phyloP scores from a whole-genome alignment of 805 yeast species.

The Metschnikowia colocasiae region DNA sequence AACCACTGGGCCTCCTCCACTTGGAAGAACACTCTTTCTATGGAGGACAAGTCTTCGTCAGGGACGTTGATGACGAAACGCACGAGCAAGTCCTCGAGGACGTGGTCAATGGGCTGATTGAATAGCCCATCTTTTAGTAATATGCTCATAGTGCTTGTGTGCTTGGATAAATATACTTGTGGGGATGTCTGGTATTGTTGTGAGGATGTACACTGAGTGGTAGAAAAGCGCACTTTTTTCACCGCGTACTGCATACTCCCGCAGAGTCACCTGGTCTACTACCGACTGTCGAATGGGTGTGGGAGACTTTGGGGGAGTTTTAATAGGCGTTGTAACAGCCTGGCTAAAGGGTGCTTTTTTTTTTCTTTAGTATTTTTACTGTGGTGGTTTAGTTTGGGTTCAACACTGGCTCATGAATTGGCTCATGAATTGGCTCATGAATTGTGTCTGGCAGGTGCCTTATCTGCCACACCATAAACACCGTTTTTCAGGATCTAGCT shows the following conservation, averaged over 20 bases:
- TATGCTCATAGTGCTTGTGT: slow-evolving; percentile 47
- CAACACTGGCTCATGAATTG: too few relatives aligned
- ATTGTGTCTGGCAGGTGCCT: too few relatives aligned
- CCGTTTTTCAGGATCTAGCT: too few relatives aligned
- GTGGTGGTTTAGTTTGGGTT: too few relatives aligned
- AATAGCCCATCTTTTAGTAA: slow-evolving; percentile 54
- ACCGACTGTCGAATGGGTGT: neutral
- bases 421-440: too few relatives aligned
- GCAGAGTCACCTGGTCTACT: neutral
- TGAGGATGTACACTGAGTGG: neutral
- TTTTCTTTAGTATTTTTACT: too few relatives aligned
- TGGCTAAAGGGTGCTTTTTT: too few relatives aligned
- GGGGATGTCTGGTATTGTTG: neutral
- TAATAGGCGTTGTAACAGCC: too few relatives aligned
- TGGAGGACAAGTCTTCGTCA: slow-evolving; percentile 77
- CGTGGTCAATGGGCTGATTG: slow-evolving; percentile 65
- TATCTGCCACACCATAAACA: too few relatives aligned
- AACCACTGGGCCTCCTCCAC: slow-evolving; percentile 99
- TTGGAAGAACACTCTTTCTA: slow-evolving; percentile 82
- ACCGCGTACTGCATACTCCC: slow-evolving; percentile 1
- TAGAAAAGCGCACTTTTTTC: slow-evolving; percentile 3
- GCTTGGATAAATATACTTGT: neutral
- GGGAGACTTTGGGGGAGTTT: neutral
- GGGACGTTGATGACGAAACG: slow-evolving; percentile 92
- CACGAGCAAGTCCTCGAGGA: slow-evolving; percentile 80